Evolutionary conservation across 176 grass and related monocot genomes (phyloP).

Genomic region (Musa schizocarpa): DNA sequence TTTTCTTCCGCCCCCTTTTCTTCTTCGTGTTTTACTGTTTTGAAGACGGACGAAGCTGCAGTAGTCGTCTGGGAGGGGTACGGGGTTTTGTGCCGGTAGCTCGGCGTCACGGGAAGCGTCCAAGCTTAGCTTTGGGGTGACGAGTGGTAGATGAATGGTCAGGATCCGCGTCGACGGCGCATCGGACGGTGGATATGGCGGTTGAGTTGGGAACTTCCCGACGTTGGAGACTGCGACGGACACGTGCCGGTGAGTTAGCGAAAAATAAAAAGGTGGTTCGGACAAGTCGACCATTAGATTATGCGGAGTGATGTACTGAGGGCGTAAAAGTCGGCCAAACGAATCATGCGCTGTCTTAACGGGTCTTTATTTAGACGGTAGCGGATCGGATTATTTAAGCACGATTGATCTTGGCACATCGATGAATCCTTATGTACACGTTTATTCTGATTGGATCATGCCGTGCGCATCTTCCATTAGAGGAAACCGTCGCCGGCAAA

Average conservation of each 20-base stretch:
- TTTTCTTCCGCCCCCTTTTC: conserved; percentile 11
- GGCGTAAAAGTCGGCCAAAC: no score
- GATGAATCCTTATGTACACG: no score
- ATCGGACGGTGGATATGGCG: neutral
- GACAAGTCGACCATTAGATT: no score
- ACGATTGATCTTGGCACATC: no score
- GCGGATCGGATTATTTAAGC: no score
- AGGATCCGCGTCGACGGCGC: neutral
- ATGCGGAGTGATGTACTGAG: no score
- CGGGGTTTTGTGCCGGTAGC: neutral
- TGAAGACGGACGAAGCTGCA: conserved; percentile 11
- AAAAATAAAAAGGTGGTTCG: no score
- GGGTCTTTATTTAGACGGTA: no score
- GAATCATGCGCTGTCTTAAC: no score
- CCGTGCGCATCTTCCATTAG: no score
- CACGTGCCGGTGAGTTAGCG: neutral
- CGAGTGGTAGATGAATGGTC: neutral
- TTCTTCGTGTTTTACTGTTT: conserved; percentile 16
- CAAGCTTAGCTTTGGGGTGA: neutral
- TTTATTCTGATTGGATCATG: no score
- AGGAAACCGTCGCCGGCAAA: no score
- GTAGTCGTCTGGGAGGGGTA: neutral
- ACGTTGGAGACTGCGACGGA: neutral
- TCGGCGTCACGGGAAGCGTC: neutral
- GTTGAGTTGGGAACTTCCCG: neutral